Evolutionary conservation across 1,284 basidiomycete species (phyloP), one percentile per base, ranked within the genome.

Genomic region (Neotropicomus parvogracilis): DNA sequence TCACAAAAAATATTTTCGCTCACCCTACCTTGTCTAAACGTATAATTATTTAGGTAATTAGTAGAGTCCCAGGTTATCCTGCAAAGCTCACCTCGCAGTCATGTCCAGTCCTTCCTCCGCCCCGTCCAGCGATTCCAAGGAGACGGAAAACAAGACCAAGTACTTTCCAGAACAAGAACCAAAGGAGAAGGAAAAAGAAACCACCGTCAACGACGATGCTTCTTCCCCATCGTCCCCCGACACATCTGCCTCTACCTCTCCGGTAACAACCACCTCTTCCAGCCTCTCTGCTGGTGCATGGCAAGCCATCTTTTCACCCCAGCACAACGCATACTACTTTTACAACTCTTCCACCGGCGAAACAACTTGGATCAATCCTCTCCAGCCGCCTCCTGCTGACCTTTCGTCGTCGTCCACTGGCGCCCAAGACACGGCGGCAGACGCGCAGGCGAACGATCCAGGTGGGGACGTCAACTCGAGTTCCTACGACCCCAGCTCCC

Each of bases 331-430:
- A 14, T 94, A 92, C 72, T 95, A 94, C 69, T 94, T 94, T 71
- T 90, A 81, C 79, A 94, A 94, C 69, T 57, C 81, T 12, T 67
- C 72, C 48, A 91, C 89, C 0, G 75, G 85, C 50, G 83, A 92
- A 70, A 93, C 91, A 29, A 94, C 92, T 19, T 95, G 92, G 92
- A 74, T 75, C 33, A 95, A 95, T 62, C 91, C 91, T 7, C 75
- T 95, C 32, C 71, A 79, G 47, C 66, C 72, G 9, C 29, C 62
- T 35, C 35, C 63, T 10, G 50, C 56, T 13, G 51, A 69, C 33
- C 52, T 62, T 14, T 51, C 62, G 40, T 44, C 61, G 14, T 56
- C 62, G 21, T 59, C 60, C 9, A 26, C 48, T 5, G 29, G 4
- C 3, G 35, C 41, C n/a, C 31, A 51, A 49, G 48, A 49, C 32